Evolutionary conservation across 805 yeast species (phyloP).

Genomic region (Lipomyces yamanashiensis): DNA sequence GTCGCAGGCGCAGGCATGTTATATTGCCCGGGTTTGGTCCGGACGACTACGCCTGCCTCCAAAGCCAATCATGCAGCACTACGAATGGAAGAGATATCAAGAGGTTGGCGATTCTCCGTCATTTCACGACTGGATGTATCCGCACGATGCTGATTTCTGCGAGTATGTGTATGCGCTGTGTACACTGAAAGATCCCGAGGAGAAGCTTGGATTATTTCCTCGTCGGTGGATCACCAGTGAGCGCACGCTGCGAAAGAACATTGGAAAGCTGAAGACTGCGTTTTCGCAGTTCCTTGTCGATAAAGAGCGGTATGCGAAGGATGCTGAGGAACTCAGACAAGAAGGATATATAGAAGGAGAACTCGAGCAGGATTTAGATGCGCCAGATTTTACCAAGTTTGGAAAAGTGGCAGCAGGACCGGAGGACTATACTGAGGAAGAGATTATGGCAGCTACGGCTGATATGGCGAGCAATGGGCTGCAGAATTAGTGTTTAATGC

Average conservation of each 20-base stretch:
- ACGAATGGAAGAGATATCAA: conserved; percentile 49
- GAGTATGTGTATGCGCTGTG: conserved; percentile 43
- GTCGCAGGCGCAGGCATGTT: conserved; percentile 57
- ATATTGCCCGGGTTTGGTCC: conserved; percentile 65
- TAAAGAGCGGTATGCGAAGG: conserved; percentile 20
- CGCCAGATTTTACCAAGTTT: conserved; percentile 15
- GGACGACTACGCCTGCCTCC: conserved; percentile 60
- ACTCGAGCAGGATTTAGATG: conserved; percentile 19
- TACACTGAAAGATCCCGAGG: conserved; percentile 21
- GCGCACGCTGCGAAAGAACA: conserved; percentile 24
- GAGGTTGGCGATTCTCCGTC: conserved; percentile 54
- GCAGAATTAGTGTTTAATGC: neutral
- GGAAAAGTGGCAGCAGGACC: conserved; percentile 27
- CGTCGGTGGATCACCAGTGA: conserved; percentile 31
- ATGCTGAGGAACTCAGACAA: conserved; percentile 22
- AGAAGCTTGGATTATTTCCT: conserved; percentile 33
- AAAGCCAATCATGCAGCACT: conserved; percentile 52
- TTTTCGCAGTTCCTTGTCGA: conserved; percentile 23
- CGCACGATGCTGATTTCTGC: conserved; percentile 63
- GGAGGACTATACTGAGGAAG: conserved; percentile 26
- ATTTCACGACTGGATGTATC: conserved; percentile 60
- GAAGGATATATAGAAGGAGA: conserved; percentile 16
- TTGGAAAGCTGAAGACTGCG: conserved; percentile 29
- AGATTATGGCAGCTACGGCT: conserved; percentile 18
- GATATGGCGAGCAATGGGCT: conserved; percentile 10